Conservation (phyloP, 1,284 basidiomycete genomes). For the Anthracocystis setariae region DNA sequence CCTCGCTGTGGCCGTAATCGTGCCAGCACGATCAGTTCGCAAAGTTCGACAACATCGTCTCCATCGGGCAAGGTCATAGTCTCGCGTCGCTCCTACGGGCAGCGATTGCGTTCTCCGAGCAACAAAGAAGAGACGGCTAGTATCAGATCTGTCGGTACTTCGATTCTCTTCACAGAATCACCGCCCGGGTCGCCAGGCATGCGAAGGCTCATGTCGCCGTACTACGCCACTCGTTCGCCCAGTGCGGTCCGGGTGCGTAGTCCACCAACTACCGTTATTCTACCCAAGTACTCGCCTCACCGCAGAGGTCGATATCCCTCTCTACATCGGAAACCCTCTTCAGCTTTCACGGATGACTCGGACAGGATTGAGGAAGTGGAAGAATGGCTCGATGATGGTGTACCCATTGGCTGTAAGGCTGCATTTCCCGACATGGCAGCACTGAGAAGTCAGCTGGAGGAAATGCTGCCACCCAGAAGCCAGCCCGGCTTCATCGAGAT, state of each 20-base stretch:
- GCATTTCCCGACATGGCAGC: neutral
- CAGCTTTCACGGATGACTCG: slow-evolving; percentile 15
- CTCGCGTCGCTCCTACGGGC: slow-evolving; percentile 40
- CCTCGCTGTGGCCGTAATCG: slow-evolving; percentile 33
- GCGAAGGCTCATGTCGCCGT: slow-evolving; percentile 28
- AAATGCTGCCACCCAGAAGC: neutral
- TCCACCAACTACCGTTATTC: slow-evolving; percentile 13
- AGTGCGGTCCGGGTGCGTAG: slow-evolving; percentile 15
- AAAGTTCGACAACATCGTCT: slow-evolving; percentile 31
- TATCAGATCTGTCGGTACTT: slow-evolving; percentile 35
- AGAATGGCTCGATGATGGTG: slow-evolving; percentile 33
- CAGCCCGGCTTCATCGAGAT: slow-evolving; percentile 42
- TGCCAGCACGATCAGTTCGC: slow-evolving; percentile 46
- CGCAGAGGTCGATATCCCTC: neutral
- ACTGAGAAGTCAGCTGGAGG: slow-evolving; percentile 11
- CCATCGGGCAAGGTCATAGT: slow-evolving; percentile 43
- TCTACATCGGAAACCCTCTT: slow-evolving; percentile 10
- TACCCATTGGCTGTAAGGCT: neutral
- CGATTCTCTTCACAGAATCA: slow-evolving; percentile 35
- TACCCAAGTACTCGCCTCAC: slow-evolving; percentile 25
- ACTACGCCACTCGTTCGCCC: slow-evolving; percentile 4
- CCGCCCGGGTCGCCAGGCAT: slow-evolving; percentile 21
- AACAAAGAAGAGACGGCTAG: slow-evolving; percentile 26
- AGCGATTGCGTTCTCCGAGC: slow-evolving; percentile 18
- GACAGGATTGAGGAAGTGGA: slow-evolving; percentile 12